Base-by-base conservation (phyloP, 352 stramenopile genomes). In the Blastocystis sp. region DNA sequence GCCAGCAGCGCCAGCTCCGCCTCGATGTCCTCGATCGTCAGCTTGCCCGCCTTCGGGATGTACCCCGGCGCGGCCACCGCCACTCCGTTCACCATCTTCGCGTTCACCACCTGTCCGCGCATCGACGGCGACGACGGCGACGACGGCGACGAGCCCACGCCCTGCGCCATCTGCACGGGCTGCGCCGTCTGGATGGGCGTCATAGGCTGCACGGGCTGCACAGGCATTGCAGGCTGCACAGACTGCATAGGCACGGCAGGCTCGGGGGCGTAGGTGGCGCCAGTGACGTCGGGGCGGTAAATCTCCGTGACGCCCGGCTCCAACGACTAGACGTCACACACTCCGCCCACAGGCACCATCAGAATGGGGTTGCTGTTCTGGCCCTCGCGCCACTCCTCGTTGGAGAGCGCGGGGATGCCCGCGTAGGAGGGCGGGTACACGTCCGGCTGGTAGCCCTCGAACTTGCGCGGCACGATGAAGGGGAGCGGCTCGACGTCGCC, bases 371-470 rank as follows among this genome's bases (percentile, higher is more conserved):
- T 84, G 11, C 98, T 98, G 76, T 97, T 95, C 4, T 94, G 95
- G 89, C 96, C 97, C 43, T 91, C 91, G 54, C 97, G 52, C 96
- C 96, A 99, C 89, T 99, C 95, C 76, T 98, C 95, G 17, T 93
- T 95, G 17, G 92, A 95, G 92, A 98, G 96, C 17, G 96, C 96
- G 61, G 96, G 94, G 82, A 96, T 94, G 71, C 93, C 93, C 21
- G 95, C 93, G 69, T 96, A 97, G 74, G 93, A 95, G 90, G 98
- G 95, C 34, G 97, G 97, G 92, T 97, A 99, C 90, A 99, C 97
- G 91, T 99, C 97, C 89, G 98, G 94, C 92, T 99, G 97, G 92
- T 99, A 99, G 38, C 95, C 95, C 89, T 99, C 97, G 87, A 94
- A 98, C 92, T 99, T 99, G 88, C 97, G 93, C 59, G 97, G 97